These are phyloP conservation scores for Logfia minima DNA, from an alignment of 129 eudicot genomes.

Conservation along the genomic window DNA sequence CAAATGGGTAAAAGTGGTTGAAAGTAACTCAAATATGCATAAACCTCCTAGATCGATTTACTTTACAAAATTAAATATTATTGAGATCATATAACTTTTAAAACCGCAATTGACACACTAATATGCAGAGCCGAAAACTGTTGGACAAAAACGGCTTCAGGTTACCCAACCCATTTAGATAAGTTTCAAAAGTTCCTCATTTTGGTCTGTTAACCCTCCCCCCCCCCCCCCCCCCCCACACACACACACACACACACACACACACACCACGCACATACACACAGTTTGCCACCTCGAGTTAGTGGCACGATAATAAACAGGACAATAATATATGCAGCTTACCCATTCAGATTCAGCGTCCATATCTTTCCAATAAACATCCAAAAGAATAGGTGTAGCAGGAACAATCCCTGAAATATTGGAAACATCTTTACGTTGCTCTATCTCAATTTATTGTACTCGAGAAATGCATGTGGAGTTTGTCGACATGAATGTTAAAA, in stretches of 20 bases:
- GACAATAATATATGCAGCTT: constrained; percentile 31
- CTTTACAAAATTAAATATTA: neutral
- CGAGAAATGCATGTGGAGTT: constrained; percentile 14
- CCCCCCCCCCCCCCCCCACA: neutral
- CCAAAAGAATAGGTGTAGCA: constrained; percentile 50
- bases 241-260: too few relatives aligned
- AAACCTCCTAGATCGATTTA: neutral
- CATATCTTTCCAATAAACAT: constrained; percentile 89
- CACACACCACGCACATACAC: too few relatives aligned
- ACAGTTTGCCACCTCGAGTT: neutral
- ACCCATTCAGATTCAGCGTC: constrained; percentile 94
- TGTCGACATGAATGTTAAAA: neutral
- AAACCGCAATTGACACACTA: neutral
- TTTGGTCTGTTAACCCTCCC: neutral
- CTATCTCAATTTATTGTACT: constrained; percentile 1
- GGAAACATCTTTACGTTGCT: constrained; percentile 7
- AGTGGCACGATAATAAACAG: constrained; percentile 9
- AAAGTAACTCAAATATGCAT: neutral
- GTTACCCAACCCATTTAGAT: neutral
- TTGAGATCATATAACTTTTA: neutral
- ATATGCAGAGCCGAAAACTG: neutral
- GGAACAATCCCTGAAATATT: constrained; percentile 78
- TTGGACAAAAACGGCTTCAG: neutral
- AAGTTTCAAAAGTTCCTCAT: neutral
- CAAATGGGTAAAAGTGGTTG: neutral